A percentile compares a stretch with the other conserved stretches of the same genome.
Evolutionary conservation across 805 yeast genomes (phyloP).

Genomic region (Yueomyces sinensis): DNA sequence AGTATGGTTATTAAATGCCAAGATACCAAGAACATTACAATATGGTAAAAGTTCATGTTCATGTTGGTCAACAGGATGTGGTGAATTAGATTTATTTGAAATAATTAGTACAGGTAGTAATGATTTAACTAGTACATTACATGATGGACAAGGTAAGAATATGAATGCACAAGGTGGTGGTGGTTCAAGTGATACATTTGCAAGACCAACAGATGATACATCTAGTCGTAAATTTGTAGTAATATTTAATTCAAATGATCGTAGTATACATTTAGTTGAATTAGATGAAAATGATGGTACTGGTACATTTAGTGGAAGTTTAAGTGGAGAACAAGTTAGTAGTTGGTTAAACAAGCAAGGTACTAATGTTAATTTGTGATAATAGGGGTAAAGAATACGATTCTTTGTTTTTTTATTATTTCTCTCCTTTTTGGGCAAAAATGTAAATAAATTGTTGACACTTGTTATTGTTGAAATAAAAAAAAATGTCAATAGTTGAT

Average conservation of each 20-base stretch:
- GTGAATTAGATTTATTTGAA: conserved; percentile 94
- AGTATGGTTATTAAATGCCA: conserved; percentile 88
- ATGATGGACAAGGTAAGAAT: conserved; percentile 54
- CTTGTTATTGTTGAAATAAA: too few relatives aligned
- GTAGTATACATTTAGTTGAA: conserved; percentile 41
- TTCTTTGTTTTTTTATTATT: too few relatives aligned
- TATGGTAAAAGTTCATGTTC: conserved; percentile 79
- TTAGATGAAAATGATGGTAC: conserved; percentile 33
- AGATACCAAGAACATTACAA: conserved; percentile 92
- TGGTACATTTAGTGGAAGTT: conserved; percentile 34
- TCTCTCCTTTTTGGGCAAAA: too few relatives aligned
- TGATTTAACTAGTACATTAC: conserved; percentile 68
- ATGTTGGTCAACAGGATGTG: conserved; percentile 96
- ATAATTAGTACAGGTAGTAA: conserved; percentile 61
- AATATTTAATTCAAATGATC: conserved; percentile 42
- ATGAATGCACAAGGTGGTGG: conserved; percentile 46
- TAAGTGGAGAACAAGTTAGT: conserved; percentile 43
- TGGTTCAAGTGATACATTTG: conserved; percentile 75
- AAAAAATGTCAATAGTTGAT: too few relatives aligned
- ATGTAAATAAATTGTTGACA: too few relatives aligned
- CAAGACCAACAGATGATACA: conserved; percentile 65
- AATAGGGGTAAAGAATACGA: too few relatives aligned
- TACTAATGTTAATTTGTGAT: conserved; percentile 27
- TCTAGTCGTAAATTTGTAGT: conserved; percentile 79
- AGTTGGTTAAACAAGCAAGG: conserved; percentile 44